phyloP scores from a whole-genome alignment of 495 filamentous ascomycete species.

The Haplographium delicatum region DNA sequence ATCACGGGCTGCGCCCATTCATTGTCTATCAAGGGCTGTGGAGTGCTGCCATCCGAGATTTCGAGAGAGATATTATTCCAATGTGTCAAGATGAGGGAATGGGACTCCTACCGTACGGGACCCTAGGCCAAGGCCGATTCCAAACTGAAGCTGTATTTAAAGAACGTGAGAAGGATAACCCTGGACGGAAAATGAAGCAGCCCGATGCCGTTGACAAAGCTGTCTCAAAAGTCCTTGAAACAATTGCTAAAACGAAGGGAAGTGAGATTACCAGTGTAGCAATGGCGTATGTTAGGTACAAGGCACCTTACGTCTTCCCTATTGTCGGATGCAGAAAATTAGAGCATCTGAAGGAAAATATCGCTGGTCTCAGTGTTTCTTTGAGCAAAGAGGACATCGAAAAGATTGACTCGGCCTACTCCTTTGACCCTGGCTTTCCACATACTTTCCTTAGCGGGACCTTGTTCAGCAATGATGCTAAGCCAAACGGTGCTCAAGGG shows the following conservation, averaged over 20 bases:
- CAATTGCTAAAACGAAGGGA: conserved; percentile 46
- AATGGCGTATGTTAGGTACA: conserved; percentile 50
- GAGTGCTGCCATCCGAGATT: conserved; percentile 47
- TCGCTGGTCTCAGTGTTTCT: conserved; percentile 49
- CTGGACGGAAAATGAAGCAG: conserved; percentile 29
- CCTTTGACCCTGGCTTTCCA: conserved; percentile 52
- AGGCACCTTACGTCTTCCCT: conserved; percentile 47
- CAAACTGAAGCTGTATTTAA: conserved; percentile 36
- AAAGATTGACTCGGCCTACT: conserved; percentile 44
- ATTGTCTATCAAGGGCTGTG: conserved; percentile 61
- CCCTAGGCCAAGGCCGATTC: conserved; percentile 49
- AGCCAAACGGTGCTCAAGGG: not conserved
- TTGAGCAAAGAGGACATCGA: conserved; percentile 52
- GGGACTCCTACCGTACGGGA: conserved; percentile 53
- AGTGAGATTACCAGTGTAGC: conserved; percentile 41
- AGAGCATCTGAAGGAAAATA: conserved; percentile 59
- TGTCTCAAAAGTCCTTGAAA: conserved; percentile 40
- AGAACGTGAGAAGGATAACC: conserved; percentile 32
- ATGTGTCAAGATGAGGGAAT: conserved; percentile 53
- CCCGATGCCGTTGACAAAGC: conserved; percentile 33
- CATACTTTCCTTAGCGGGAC: conserved; percentile 7
- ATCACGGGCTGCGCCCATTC: conserved; percentile 57
- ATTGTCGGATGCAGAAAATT: conserved; percentile 55
- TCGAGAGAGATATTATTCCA: conserved; percentile 54
- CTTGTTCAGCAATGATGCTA: not conserved